Evolutionary conservation across 345 rosid species (phyloP).

Genomic region (Mallotus nudiflorus): DNA sequence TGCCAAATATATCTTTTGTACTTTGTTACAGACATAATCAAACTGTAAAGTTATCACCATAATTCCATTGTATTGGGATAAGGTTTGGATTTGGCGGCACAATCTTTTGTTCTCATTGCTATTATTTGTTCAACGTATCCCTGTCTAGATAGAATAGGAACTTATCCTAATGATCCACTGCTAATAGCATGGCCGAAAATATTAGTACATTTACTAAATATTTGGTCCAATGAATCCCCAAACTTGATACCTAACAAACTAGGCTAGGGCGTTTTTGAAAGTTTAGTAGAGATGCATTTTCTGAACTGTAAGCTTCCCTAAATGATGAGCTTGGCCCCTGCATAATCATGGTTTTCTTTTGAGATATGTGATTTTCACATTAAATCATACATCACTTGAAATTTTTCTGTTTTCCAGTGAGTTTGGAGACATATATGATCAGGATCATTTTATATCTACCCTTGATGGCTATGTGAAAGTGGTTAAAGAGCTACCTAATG

Average conservation of each 20-base stretch:
- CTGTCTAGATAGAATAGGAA: not conserved
- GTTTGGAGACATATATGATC: constrained; percentile 81
- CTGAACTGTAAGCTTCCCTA: not conserved
- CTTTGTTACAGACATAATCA: not conserved
- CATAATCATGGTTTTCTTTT: constrained; percentile 1
- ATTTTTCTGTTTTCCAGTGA: constrained; percentile 49
- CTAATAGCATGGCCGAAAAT: not conserved
- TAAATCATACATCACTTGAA: not conserved
- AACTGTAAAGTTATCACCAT: not conserved
- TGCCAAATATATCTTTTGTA: not conserved
- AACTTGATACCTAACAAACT: not conserved
- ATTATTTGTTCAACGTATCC: not conserved
- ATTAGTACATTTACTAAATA: not conserved
- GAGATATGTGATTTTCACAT: not conserved
- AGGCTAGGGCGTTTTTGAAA: not conserved
- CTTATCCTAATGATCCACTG: not conserved
- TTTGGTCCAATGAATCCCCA: not conserved
- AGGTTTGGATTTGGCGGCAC: not conserved
- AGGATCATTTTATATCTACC: constrained; percentile 68
- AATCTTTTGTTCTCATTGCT: not conserved
- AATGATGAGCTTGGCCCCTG: not conserved
- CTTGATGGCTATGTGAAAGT: constrained; percentile 70
- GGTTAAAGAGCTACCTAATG: constrained; percentile 70
- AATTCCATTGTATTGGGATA: not conserved
- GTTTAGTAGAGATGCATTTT: not conserved